Evolutionary conservation across 352 stramenopile species (phyloP).

Genomic region (Globisporangium polare): DNA sequence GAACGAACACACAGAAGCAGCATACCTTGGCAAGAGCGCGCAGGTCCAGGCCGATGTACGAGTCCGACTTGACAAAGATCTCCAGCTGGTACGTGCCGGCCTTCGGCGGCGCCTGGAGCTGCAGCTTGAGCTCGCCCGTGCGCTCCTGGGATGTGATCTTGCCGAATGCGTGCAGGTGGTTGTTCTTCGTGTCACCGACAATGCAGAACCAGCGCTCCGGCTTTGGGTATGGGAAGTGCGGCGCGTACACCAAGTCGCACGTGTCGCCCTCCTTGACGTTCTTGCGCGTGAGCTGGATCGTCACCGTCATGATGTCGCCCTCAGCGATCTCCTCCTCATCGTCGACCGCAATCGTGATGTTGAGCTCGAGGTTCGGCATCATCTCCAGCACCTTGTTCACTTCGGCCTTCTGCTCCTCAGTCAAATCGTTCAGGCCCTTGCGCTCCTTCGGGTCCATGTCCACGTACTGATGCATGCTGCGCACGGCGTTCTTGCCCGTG

Average conservation of each 20-base stretch:
- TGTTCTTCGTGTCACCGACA: conserved; percentile 90
- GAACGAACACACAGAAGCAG: not conserved
- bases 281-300: conserved; percentile 95
- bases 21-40: conserved; percentile 86
- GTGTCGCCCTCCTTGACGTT: conserved; percentile 95
- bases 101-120: conserved; percentile 94
- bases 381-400: conserved; percentile 92
- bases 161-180: conserved; percentile 95
- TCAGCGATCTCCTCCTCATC: conserved; percentile 96
- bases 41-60: conserved; percentile 97
- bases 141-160: conserved; percentile 93
- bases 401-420: conserved; percentile 90
- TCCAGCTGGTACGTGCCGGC: conserved; percentile 96
- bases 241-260: conserved; percentile 94
- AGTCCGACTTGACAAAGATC: conserved; percentile 97
- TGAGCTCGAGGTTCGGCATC: conserved; percentile 93
- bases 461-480: conserved; percentile 94
- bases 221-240: conserved; percentile 94
- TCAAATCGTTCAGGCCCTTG: conserved; percentile 91
- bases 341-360: conserved; percentile 88
- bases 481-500: conserved; percentile 89
- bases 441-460: conserved; percentile 87
- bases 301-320: conserved; percentile 98
- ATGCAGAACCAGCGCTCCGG: conserved; percentile 98
- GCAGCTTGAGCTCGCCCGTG: conserved; percentile 90